A percentile compares a stretch with the other conserved stretches of the same genome.
phyloP scores from a whole-genome alignment of 495 filamentous ascomycete genomes.

The Neurospora africana region DNA sequence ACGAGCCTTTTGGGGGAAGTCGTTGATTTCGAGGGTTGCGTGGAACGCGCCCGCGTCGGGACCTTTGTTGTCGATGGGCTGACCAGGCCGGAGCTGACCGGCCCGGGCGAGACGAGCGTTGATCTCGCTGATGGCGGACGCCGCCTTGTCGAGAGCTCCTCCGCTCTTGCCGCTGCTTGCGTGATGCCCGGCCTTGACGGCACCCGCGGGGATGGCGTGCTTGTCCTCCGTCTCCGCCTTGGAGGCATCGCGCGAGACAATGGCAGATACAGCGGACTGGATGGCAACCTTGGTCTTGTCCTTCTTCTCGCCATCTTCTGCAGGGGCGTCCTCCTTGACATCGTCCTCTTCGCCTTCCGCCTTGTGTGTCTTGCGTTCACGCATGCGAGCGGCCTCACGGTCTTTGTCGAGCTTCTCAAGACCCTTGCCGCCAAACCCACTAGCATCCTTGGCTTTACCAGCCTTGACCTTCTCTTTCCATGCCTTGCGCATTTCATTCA shows the following conservation, averaged over 20 bases:
- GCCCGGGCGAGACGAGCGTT: slow-evolving; percentile 76
- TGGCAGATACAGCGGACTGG: slow-evolving; percentile 49
- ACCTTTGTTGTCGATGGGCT: slow-evolving; percentile 97
- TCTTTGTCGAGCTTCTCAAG: slow-evolving; percentile 84
- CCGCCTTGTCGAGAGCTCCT: slow-evolving; percentile 68
- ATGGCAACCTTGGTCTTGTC: slow-evolving; percentile 55
- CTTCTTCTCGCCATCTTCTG: slow-evolving; percentile 46
- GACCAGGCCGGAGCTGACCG: slow-evolving; percentile 76
- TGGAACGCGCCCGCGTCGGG: slow-evolving; percentile 97
- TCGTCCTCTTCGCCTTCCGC: slow-evolving; percentile 84
- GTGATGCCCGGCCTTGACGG: slow-evolving; percentile 44
- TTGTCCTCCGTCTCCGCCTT: slow-evolving; percentile 31
- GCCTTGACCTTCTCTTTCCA: slow-evolving; percentile 85
- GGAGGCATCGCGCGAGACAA: slow-evolving; percentile 33
- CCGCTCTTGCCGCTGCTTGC: slow-evolving; percentile 44
- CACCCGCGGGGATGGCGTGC: slow-evolving; percentile 46
- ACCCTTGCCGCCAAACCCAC: slow-evolving; percentile 92
- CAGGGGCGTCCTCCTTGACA: slow-evolving; percentile 62
- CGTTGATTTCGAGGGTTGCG: slow-evolving; percentile 96
- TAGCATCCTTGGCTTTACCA: slow-evolving; percentile 79
- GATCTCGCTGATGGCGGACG: slow-evolving; percentile 74
- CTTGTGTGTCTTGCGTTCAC: slow-evolving; percentile 81
- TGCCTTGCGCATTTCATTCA: slow-evolving; percentile 47
- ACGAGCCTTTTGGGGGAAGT: slow-evolving; percentile 96
- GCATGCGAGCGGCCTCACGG: slow-evolving; percentile 70